A percentile compares a stretch with the other conserved stretches of the same genome.
Evolutionary conservation across 345 rosid species (phyloP).

Genomic region (Eucalyptus fibrosa): DNA sequence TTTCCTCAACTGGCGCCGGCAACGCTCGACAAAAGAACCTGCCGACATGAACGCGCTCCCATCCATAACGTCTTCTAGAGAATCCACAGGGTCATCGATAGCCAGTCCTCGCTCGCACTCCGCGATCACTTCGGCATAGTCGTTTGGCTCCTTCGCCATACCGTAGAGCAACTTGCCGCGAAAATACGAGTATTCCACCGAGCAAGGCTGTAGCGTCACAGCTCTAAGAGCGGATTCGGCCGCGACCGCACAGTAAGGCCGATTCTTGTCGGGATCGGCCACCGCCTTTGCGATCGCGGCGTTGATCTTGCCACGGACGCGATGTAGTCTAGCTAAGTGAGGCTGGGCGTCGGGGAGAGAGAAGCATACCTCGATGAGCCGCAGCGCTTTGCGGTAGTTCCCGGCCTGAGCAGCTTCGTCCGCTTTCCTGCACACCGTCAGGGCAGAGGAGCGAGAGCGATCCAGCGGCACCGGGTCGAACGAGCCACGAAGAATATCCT

Average conservation of each 20-base stretch:
- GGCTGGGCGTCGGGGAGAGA: constrained; percentile 33
- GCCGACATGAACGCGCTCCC: no score
- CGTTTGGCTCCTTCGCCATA: constrained; percentile 62
- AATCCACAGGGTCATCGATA: constrained; percentile 62
- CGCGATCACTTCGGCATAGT: constrained; percentile 65
- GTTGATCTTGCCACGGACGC: constrained; percentile 62
- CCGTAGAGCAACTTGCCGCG: constrained; percentile 67
- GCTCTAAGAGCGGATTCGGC: constrained; percentile 60
- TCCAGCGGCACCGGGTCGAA: no score
- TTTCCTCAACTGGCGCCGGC: no score
- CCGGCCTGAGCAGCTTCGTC: no score
- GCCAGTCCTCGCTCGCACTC: constrained; percentile 81
- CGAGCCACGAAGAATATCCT: no score
- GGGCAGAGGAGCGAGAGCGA: no score
- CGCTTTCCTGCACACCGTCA: no score
- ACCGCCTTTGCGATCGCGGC: constrained; percentile 58
- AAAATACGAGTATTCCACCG: constrained; percentile 64
- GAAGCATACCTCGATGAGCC: constrained; percentile 47
- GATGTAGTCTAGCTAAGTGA: constrained; percentile 30
- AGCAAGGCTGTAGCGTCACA: constrained; percentile 47
- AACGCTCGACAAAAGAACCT: no score
- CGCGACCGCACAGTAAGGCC: constrained; percentile 45
- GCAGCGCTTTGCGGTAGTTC: constrained; percentile 18
- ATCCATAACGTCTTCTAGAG: neutral
- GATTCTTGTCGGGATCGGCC: constrained; percentile 54